Evolutionary conservation across 441 rosid genomes (phyloP).

Genomic region (Geranium incanum): DNA sequence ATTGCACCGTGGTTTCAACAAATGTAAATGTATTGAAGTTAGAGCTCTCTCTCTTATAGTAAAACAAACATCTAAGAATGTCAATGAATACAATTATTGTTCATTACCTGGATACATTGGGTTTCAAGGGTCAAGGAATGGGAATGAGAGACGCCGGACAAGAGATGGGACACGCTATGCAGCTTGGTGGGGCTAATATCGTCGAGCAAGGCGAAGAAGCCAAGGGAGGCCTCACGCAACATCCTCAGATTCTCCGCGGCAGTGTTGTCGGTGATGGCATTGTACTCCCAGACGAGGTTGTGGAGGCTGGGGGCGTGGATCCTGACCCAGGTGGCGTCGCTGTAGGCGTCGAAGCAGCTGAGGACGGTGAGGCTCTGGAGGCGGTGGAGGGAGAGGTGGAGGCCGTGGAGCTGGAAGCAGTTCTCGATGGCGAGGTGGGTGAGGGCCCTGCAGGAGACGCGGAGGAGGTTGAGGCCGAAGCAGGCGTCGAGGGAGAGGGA

Average conservation of each 20-base stretch:
- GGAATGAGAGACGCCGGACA: conserved; percentile 44
- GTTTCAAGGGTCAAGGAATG: conserved; percentile 41
- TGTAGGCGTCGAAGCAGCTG: conserved; percentile 42
- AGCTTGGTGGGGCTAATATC: conserved; percentile 29
- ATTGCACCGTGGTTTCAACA: no score
- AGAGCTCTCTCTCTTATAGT: no score
- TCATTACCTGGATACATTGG: conserved; percentile 58
- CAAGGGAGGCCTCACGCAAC: conserved; percentile 43
- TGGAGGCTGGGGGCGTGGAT: conserved; percentile 40
- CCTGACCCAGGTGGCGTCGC: conserved; percentile 38
- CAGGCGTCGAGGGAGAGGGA: conserved; percentile 44
- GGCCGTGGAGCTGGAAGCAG: conserved; percentile 39
- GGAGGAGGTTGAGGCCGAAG: conserved; percentile 47
- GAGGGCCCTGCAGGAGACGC: conserved; percentile 44
- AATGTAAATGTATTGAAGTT: no score
- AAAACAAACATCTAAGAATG: no score
- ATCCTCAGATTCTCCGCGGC: conserved; percentile 35
- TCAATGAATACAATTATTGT: no score
- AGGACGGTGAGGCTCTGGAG: conserved; percentile 44
- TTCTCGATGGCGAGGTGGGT: conserved; percentile 46
- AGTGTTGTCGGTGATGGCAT: conserved; percentile 34
- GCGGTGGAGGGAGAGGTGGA: conserved; percentile 43
- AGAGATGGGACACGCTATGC: conserved; percentile 39
- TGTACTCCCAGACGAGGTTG: conserved; percentile 43
- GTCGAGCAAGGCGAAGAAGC: conserved; percentile 34